A percentile compares a stretch with the other conserved stretches of the same genome.
phyloP scores from a whole-genome alignment of 352 stramenopile genomes.

The Phytophthora fragariae region DNA sequence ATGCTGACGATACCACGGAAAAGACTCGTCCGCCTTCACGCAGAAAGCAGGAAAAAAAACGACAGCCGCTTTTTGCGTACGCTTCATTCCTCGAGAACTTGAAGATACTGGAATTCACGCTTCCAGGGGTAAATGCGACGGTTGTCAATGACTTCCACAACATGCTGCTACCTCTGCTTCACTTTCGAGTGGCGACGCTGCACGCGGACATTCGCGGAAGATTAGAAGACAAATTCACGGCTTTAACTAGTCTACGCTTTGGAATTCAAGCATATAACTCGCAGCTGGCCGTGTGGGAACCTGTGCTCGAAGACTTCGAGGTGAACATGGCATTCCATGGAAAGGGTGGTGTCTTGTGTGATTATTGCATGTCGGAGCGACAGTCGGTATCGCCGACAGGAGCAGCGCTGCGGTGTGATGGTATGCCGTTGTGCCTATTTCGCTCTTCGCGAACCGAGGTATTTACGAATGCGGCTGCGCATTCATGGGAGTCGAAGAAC shows the following conservation, averaged over 20 bases:
- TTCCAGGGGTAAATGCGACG: constrained; percentile 81
- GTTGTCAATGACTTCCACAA: constrained; percentile 91
- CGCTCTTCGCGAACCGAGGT: constrained; percentile 68
- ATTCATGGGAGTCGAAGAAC: constrained; percentile 82
- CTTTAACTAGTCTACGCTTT: constrained; percentile 66
- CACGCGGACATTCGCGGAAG: constrained; percentile 71
- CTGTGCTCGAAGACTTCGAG: constrained; percentile 86
- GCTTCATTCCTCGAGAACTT: constrained; percentile 62
- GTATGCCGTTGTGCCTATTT: constrained; percentile 80
- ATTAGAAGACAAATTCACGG: constrained; percentile 69
- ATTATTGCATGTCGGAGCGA: constrained; percentile 82
- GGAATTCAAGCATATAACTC: constrained; percentile 88
- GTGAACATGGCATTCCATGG: constrained; percentile 78
- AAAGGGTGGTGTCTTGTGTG: constrained; percentile 74
- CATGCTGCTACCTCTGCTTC: constrained; percentile 83
- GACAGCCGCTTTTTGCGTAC: constrained; percentile 31
- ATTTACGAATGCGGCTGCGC: constrained; percentile 67
- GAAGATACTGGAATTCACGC: constrained; percentile 79
- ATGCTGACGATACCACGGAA: constrained; percentile 3
- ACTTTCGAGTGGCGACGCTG: constrained; percentile 77
- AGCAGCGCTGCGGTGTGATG: constrained; percentile 62
- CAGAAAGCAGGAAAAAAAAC: constrained; percentile 32
- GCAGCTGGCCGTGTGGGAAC: constrained; percentile 88
- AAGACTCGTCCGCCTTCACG: constrained; percentile 11
- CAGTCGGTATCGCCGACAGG: constrained; percentile 68